These are phyloP conservation scores for Triticum monococcum DNA, from an alignment of 176 grass and related monocot genomes.

Conservation along the genomic window DNA sequence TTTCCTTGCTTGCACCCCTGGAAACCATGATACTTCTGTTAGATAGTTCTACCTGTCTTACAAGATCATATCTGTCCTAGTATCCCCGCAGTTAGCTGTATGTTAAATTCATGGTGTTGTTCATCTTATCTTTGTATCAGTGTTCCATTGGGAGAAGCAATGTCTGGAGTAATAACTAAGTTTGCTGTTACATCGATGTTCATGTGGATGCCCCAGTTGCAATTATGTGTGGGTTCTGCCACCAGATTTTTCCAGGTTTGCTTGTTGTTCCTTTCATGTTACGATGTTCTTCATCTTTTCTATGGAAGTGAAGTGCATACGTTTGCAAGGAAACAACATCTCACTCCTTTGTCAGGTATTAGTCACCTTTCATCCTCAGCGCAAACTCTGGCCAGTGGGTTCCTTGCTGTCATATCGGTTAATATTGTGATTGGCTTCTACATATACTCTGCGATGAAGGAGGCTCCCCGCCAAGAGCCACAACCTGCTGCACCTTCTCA, in stretches of 20 bases:
- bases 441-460: slow-evolving; percentile 77
- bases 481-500: slow-evolving; percentile 85
- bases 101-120: not conserved
- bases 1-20: not conserved
- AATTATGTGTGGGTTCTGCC: slow-evolving; percentile 72
- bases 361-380: slow-evolving; percentile 59
- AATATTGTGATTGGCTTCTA: slow-evolving; percentile 81
- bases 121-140: slow-evolving; percentile 23
- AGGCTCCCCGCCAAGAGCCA: slow-evolving; percentile 38
- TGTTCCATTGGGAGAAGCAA: slow-evolving; percentile 33
- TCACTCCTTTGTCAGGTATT: slow-evolving; percentile 31
- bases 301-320: not conserved
- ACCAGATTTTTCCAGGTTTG: slow-evolving; percentile 72
- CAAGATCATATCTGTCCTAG: not conserved
- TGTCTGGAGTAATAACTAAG: slow-evolving; percentile 69
- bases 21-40: not conserved
- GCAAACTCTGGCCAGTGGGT: slow-evolving; percentile 70
- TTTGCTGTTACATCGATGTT: slow-evolving; percentile 71
- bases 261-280: not conserved
- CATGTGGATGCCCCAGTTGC: slow-evolving; percentile 84
- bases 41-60: not conserved
- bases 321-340: not conserved
- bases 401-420: slow-evolving; percentile 81
- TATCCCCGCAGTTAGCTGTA: not conserved
- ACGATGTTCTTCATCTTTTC: not conserved